Conservation (phyloP, 257 asterid genomes). For the Vinca minor region DNA sequence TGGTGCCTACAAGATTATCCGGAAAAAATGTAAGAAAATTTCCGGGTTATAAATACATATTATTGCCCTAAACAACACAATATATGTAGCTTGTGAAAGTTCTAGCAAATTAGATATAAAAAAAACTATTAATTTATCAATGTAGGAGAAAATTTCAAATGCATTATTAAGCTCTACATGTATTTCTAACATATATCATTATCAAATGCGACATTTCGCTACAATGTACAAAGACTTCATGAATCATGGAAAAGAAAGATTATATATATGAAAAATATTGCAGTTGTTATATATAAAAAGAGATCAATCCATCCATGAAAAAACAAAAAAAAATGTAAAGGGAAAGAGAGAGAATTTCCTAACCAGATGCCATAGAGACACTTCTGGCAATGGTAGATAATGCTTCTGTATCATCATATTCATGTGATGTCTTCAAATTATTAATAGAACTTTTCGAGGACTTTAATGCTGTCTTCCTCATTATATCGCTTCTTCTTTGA, state of each 20-base stretch:
- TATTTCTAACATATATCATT: no score
- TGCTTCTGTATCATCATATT: conserved; percentile 35
- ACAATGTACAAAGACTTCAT: neutral
- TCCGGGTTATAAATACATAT: neutral
- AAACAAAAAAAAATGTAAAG: neutral
- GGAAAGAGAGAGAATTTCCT: conserved; percentile 1
- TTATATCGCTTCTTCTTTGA: conserved; percentile 17
- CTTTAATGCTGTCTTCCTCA: conserved; percentile 48
- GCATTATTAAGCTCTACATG: neutral
- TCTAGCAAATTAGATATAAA: neutral
- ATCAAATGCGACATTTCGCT: neutral
- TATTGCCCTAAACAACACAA: neutral
- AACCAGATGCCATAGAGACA: conserved; percentile 55
- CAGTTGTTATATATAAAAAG: no score
- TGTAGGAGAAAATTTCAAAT: neutral
- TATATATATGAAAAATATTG: neutral
- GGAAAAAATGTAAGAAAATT: neutral
- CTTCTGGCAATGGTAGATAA: conserved; percentile 46
- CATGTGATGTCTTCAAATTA: conserved; percentile 24
- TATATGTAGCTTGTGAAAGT: neutral
- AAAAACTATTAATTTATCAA: neutral
- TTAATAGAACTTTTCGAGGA: conserved; percentile 46
- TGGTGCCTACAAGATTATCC: conserved; percentile 25
- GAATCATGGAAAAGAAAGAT: neutral
- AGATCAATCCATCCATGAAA: no score